Evolutionary conservation across 306 rosid species (phyloP).

Genomic region (Cyamopsis tetragonoloba): DNA sequence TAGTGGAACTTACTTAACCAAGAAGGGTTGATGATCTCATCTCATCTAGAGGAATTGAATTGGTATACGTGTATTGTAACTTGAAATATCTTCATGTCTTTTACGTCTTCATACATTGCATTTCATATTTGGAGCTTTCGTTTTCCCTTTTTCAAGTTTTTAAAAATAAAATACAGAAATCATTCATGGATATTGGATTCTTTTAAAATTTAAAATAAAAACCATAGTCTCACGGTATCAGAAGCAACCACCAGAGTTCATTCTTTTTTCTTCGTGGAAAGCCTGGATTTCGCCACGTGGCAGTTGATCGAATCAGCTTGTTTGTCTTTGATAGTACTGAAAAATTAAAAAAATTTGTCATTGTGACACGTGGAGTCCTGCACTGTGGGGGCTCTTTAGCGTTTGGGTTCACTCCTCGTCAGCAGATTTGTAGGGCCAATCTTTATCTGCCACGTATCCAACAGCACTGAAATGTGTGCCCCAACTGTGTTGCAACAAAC

Average conservation of each 20-base stretch:
- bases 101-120: slow-evolving; percentile 5
- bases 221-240: not conserved
- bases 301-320: not conserved
- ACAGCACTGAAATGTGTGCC: slow-evolving; percentile 17
- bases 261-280: not conserved
- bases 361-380: not conserved
- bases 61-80: not conserved
- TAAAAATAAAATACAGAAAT: not conserved
- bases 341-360: not conserved
- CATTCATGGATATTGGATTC: not conserved
- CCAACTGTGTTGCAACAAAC: not conserved
- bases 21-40: not conserved
- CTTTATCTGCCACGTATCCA: not conserved
- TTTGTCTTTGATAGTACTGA: not conserved
- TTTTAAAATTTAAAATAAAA: too few species aligned
- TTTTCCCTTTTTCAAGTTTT: not conserved
- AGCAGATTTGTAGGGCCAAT: not conserved
- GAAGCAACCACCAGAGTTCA: not conserved
- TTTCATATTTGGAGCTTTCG: not conserved
- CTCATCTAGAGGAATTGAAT: not conserved
- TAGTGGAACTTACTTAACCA: not conserved
- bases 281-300: not conserved
- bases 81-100: not conserved
- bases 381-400: not conserved
- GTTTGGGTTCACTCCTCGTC: not conserved